Evolutionary conservation across 2,329 filamentous ascomycete genomes (phyloP), one percentile per base, ranked within the genome.

Genomic region (Escovopsis sp.): DNA sequence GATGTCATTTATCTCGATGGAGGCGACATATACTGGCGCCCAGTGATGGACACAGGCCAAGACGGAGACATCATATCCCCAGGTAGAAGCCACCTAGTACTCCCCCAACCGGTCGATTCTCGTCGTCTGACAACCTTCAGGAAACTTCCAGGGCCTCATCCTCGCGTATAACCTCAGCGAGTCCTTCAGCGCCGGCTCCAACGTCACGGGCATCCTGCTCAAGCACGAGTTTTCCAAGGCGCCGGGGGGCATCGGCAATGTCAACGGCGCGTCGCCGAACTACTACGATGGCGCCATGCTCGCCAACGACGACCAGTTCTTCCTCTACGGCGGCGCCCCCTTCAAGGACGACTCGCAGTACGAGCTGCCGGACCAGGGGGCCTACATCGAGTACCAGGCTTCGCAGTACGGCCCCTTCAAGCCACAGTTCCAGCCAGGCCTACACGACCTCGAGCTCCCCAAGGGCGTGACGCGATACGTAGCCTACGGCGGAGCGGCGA

Each of bases 1-100:
- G 73, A 81, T 45, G 74, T 66, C 2, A 55, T 79, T 13, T 81
- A 78, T 47, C 51, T 82, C 16, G 76, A 82, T 48, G 77, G 77
- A 27, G 77, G 77, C 4, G 42, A 49, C 29, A 50, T 77, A 10
- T 61, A 42, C 39, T 79, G 75, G 72, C 42, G 55, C 25, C 61
- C 63, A 3, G 65, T 64, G 10, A 45, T 70, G 34, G 50, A 57
- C 3, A 59, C 70, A 45, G 71, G 67, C 3, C 41, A 46, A 5
- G 45, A 45, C 30, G 53, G 46, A 1, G 1, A 33, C 2, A 42
- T 52, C 0, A 38, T 38, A 7, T 41, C 42, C 18, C 61, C 69
- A 43, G 52, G 72, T 74, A 51, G n/a, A n/a, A n/a, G n/a, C n/a
- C n/a, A n/a, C n/a, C n/a, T n/a, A n/a, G n/a, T n/a, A n/a, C n/a